Percentiles rank a stretch among this genome's conserved stretches.
Evolutionary conservation across 805 yeast genomes (phyloP).

Genomic region (Yarrowia sp.): DNA sequence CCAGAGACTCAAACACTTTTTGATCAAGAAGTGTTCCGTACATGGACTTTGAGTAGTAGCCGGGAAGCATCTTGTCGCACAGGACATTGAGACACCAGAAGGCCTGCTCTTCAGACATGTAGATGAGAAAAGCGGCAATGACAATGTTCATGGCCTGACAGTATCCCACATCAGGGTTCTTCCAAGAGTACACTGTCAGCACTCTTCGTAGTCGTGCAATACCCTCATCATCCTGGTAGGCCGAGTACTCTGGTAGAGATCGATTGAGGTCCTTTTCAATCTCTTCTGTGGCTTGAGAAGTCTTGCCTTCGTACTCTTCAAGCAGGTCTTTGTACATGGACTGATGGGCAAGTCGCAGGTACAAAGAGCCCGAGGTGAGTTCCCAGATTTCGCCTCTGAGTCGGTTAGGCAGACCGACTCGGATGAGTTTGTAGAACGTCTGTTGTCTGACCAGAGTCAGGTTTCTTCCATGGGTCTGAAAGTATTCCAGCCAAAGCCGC

Average conservation of each 20-base stretch:
- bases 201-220: slow-evolving; percentile 82
- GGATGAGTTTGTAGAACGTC: slow-evolving; percentile 73
- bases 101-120: slow-evolving; percentile 94
- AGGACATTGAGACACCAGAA: slow-evolving; percentile 84
- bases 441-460: slow-evolving; percentile 70
- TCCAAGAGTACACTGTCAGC: slow-evolving; percentile 92
- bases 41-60: slow-evolving; percentile 96
- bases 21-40: slow-evolving; percentile 95
- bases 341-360: slow-evolving; percentile 59
- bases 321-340: slow-evolving; percentile 60
- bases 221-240: slow-evolving; percentile 85
- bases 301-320: slow-evolving; percentile 57
- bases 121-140: slow-evolving; percentile 50
- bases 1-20: slow-evolving; percentile 85
- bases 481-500: slow-evolving; percentile 91
- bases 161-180: slow-evolving; percentile 93
- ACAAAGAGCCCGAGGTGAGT: slow-evolving; percentile 81
- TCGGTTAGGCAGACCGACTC: slow-evolving; percentile 93
- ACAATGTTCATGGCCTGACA: slow-evolving; percentile 98
- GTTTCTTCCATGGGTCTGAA: slow-evolving; percentile 80
- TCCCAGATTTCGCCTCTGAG: slow-evolving; percentile 98
- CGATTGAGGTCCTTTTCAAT: slow-evolving; percentile 94
- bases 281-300: slow-evolving; percentile 87
- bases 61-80: slow-evolving; percentile 86
- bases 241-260: slow-evolving; percentile 93